Evolutionary conservation across 176 grass and related monocot species (phyloP).

Genomic region (Eleusine coracana): DNA sequence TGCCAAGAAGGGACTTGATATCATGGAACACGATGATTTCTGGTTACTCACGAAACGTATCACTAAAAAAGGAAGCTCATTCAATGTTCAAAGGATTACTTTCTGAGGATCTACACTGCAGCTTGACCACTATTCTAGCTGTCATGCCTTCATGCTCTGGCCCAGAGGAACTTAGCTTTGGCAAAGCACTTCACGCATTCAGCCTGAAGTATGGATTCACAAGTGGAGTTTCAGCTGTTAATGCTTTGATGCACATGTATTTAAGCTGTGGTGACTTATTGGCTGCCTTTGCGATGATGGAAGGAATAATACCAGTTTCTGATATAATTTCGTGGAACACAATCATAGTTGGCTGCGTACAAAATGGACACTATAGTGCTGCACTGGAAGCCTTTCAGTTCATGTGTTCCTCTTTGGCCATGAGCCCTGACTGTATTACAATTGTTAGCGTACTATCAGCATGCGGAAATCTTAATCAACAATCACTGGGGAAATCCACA

Average conservation of each 20-base stretch:
- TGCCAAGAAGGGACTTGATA: conserved; percentile 67
- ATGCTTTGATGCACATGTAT: conserved; percentile 89
- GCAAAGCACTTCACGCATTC: conserved; percentile 64
- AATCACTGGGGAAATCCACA: conserved; percentile 46
- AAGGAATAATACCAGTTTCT: conserved; percentile 44
- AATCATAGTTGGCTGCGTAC: conserved; percentile 63
- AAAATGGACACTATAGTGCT: conserved; percentile 57
- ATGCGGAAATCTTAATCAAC: conserved; percentile 64
- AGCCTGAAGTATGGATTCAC: conserved; percentile 54
- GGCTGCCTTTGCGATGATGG: conserved; percentile 45
- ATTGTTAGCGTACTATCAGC: conserved; percentile 66
- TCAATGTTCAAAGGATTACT: conserved; percentile 55
- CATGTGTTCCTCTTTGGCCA: conserved; percentile 57
- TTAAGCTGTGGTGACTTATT: conserved; percentile 50
- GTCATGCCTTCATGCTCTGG: conserved; percentile 57
- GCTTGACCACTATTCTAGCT: conserved; percentile 63
- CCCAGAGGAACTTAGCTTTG: conserved; percentile 65
- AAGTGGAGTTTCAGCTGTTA: conserved; percentile 51
- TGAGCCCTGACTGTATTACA: conserved; percentile 68
- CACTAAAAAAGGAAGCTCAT: conserved; percentile 39
- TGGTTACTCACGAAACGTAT: conserved; percentile 51
- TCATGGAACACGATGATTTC: conserved; percentile 90
- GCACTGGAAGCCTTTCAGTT: conserved; percentile 64
- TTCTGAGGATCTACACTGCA: conserved; percentile 47
- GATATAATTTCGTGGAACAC: conserved; percentile 94